Base-by-base conservation (phyloP, 148 eudicot species). In the Dysphania ambrosioides region DNA sequence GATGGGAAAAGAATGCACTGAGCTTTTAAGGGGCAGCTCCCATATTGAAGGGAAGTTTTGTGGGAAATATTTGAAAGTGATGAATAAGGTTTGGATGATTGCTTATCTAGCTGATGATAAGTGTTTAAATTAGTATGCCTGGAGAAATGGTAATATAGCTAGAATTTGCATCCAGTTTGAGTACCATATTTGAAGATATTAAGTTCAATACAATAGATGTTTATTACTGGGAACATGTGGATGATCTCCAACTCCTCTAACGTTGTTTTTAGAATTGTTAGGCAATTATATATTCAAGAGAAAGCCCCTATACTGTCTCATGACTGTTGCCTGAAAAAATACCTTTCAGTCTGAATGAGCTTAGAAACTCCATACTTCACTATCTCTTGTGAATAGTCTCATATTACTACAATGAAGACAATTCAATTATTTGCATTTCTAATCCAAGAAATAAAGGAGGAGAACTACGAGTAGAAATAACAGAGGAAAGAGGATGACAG, bases 1-100 rank as follows among this genome's bases (percentile, higher is more conserved):
- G 76, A 0, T 19, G 87, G 91, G 51, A 88, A 68, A 66, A 88
- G 81, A 71, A 81, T 38, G 42, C 8, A 3, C 42, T 38, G 4
- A 85, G 83, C 31, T 70, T 61, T 32, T 64, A 59, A 61, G 40
- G 58, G 18, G 61, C 19, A 18, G 68, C 38, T 26, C 56, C 71
- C 78, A 35, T 79, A 49, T 49, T 18, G 15, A 49, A 49, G 56
- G 3, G 13, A 8, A 49, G 13, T 12, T 49, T 49, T 49, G 56
- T 49, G 56, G 15, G 13, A 49, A 2, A 38, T 49, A 10, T 18
- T 49, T 7, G 19, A 11, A 49, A 18, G 19, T 49, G 56, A 49
- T 11, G 15, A 7, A 18, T 10, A 6, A 49, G 15, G 13, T 12
- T 49, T 49, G 15, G 15, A 49, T 49, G 56, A 49, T 49, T 49